Percentiles rank a stretch among this genome's conserved stretches.
Conservation (phyloP, 2,329 filamentous ascomycete species). For the Graphium sp. region DNA sequence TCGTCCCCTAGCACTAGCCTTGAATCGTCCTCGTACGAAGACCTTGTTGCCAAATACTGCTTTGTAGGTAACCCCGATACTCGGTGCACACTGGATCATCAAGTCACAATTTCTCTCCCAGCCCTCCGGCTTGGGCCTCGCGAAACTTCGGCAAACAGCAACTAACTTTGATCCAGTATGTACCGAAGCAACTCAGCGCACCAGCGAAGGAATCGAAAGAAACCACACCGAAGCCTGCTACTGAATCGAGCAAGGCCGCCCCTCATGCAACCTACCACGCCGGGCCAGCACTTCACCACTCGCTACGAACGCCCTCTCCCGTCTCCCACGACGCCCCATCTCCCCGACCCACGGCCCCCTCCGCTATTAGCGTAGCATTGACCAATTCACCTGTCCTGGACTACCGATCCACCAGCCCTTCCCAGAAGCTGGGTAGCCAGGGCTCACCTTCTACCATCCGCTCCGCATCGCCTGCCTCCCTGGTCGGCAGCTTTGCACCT, state of each 20-base stretch:
- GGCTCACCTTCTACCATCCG: constrained; percentile 18
- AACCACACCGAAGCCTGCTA: constrained; percentile 1
- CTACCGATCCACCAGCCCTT: constrained; percentile 14
- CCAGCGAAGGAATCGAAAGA: no score
- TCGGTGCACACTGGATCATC: constrained; percentile 1
- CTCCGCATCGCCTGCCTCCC: constrained; percentile 21
- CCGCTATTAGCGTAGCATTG: neutral
- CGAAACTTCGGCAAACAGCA: no score
- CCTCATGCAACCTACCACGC: no score
- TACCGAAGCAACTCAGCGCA: constrained; percentile 1
- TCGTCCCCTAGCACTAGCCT: constrained; percentile 40
- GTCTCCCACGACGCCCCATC: neutral
- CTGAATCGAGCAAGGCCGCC: no score
- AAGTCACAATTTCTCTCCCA: constrained; percentile 1
- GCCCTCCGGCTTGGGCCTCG: no score
- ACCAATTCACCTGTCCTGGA: constrained; percentile 1
- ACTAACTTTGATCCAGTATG: constrained; percentile 1
- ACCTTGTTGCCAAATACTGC: constrained; percentile 97
- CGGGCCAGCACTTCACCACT: constrained; percentile 2
- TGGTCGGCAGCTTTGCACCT: neutral
- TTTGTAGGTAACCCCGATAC: constrained; percentile 69
- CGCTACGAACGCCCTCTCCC: neutral
- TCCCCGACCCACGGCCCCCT: neutral
- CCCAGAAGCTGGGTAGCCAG: constrained; percentile 9
- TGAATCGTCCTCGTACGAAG: constrained; percentile 81